phyloP scores from a whole-genome alignment of 139 green algal species.

The Nannochloris sp. region DNA sequence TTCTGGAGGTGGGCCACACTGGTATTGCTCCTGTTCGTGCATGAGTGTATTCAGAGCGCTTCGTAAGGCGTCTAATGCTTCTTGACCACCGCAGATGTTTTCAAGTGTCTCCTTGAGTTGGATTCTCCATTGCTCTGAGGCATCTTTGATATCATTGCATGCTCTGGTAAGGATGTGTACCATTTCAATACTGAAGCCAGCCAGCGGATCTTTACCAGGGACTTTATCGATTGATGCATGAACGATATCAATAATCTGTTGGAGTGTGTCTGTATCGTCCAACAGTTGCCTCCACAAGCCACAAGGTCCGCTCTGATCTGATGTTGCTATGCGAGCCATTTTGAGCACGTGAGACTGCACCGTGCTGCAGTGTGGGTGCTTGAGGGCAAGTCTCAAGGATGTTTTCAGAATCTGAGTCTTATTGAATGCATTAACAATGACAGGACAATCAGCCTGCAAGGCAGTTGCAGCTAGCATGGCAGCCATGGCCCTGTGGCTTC shows the following conservation, averaged over 20 bases:
- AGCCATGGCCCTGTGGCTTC: slow-evolving; percentile 17
- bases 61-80: background rate
- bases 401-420: background rate
- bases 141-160: background rate
- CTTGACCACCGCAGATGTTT: background rate
- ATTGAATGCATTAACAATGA: slow-evolving; percentile 2
- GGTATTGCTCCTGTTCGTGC: background rate
- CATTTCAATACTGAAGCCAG: background rate
- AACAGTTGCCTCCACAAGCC: background rate
- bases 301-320: background rate
- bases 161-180: background rate
- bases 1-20: background rate
- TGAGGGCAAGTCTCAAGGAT: background rate
- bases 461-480: slow-evolving; percentile 17
- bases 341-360: background rate
- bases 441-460: slow-evolving; percentile 12
- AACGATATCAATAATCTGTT: background rate
- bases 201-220: background rate
- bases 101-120: background rate
- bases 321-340: background rate
- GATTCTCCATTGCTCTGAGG: background rate
- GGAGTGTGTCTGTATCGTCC: background rate
- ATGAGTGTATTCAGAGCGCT: background rate
- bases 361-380: background rate
- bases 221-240: background rate